Base-by-base conservation (phyloP, 768 basidiomycete genomes). In the Lentinula lateritia region DNA sequence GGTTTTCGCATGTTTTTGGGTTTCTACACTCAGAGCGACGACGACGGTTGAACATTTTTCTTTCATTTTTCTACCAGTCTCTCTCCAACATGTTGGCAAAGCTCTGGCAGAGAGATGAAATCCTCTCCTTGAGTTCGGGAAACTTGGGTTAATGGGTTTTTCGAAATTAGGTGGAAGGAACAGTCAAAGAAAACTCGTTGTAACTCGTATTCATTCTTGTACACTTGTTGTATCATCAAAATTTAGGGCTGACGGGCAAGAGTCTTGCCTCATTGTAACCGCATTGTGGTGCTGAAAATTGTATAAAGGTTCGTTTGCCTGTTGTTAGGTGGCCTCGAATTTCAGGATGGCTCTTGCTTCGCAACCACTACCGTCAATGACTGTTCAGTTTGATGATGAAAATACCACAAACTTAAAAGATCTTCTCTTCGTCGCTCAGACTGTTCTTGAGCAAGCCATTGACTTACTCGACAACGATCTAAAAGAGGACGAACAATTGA, bases 101-200 rank as follows among this genome's bases (percentile, higher is more conserved):
- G 70, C 81, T 86, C 85, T 90, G 88, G 83, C 64, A 92, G 82
- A 90, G 61, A 39, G 70, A 83, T 12, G 59, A 52, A 64, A 73
- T 75, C 74, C 87, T 88, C 80, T 75, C 88, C 83, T 89, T 90
- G 90, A 91, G 90, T 91, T 90, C 86, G 88, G 79, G 70, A 75
- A 70, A 72, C 80, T 80, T 75, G 76, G 23, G 75, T 39, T 18
- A 56, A 64, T 85, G 85, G 83, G 83, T 76, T 75, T 76, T 79
- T 79, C 84, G 89, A 88, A 93, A 92, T 93, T 92, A 77, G 83
- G 88, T 74, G 75, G 84, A 46, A 88, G 88, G 79, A 77, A 89
- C 80, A 90, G 38, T 13, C 28, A 28, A 28, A 28, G 28, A 28
- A 28, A 28, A 28, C 4, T 43, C 8, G 20, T 43, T 48, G 46